Percentiles rank a stretch among this genome's conserved stretches.
Evolutionary conservation across 2,329 filamentous ascomycete species (phyloP).

Genomic region (Ploettnerulaceae sp.): DNA sequence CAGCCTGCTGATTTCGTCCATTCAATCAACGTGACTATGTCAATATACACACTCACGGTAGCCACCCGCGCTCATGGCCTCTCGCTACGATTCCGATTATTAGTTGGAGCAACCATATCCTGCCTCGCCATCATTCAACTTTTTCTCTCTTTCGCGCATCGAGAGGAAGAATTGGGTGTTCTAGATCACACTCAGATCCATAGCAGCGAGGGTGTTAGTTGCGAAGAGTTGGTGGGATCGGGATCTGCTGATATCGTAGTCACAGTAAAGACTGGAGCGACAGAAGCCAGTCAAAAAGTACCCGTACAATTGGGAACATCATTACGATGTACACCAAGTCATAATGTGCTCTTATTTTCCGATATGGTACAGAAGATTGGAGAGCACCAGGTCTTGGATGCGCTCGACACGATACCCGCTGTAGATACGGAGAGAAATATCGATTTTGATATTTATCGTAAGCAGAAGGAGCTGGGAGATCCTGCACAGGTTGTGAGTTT

Average conservation of each 20-base stretch:
- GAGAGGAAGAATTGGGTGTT: neutral
- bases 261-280: constrained; percentile 53
- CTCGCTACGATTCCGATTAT: too few species aligned
- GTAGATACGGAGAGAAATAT: constrained; percentile 37
- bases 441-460: constrained; percentile 45
- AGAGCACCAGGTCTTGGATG: constrained; percentile 42
- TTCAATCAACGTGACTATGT: too few species aligned
- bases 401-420: constrained; percentile 30
- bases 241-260: constrained; percentile 31
- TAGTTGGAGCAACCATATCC: too few species aligned
- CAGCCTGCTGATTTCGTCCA: too few species aligned
- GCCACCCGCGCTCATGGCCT: too few species aligned
- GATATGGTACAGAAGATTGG: constrained; percentile 49
- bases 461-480: constrained; percentile 41
- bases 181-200: neutral
- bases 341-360: constrained; percentile 50
- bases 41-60: too few species aligned
- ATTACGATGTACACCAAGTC: constrained; percentile 39
- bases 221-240: neutral
- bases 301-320: constrained; percentile 50
- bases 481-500: constrained; percentile 41
- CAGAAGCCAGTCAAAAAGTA: constrained; percentile 46
- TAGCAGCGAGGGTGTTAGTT: neutral
- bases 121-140: neutral
- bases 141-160: neutral